Conservation (phyloP, 257 asterid species). For the Osmanthus fragrans region DNA sequence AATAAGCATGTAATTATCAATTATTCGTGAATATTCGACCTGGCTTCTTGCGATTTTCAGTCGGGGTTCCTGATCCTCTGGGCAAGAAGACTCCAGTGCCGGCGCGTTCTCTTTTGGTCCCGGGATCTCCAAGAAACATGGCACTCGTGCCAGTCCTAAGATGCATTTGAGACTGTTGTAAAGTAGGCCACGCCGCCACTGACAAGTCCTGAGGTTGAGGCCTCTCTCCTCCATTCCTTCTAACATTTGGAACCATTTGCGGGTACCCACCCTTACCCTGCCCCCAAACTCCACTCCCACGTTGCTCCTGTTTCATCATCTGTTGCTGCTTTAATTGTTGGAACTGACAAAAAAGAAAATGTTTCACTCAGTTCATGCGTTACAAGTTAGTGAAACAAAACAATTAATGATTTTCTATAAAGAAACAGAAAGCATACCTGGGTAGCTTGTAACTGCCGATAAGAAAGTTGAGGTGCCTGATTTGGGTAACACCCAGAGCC, state of each 20-base stretch:
- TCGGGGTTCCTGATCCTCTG: constrained; percentile 37
- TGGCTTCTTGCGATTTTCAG: constrained; percentile 44
- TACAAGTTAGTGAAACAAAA: neutral
- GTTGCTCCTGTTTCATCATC: constrained; percentile 27
- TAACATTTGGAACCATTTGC: constrained; percentile 18
- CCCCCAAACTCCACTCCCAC: neutral
- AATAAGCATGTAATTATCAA: too few relatives aligned
- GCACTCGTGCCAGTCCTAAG: constrained; percentile 48
- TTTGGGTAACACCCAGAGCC: constrained; percentile 6
- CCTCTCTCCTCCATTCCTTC: constrained; percentile 14
- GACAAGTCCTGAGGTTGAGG: constrained; percentile 24
- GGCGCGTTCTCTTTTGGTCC: constrained; percentile 47
- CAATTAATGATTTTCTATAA: too few relatives aligned
- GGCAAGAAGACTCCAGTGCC: constrained; percentile 93
- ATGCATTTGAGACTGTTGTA: constrained; percentile 39
- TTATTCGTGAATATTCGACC: constrained; percentile 26
- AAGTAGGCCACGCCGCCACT: constrained; percentile 33
- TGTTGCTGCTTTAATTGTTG: constrained; percentile 35
- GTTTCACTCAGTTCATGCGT: neutral
- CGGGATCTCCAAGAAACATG: constrained; percentile 45
- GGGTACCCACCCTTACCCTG: constrained; percentile 10
- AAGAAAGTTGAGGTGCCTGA: constrained; percentile 21
- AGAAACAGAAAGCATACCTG: constrained; percentile 22
- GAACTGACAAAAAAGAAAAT: constrained; percentile 16
- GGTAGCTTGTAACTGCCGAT: constrained; percentile 28